Evolutionary conservation across 2,329 filamentous ascomycete species (phyloP), one percentile per base, ranked within the genome.

Genomic region (Verticillium tricorpus): DNA sequence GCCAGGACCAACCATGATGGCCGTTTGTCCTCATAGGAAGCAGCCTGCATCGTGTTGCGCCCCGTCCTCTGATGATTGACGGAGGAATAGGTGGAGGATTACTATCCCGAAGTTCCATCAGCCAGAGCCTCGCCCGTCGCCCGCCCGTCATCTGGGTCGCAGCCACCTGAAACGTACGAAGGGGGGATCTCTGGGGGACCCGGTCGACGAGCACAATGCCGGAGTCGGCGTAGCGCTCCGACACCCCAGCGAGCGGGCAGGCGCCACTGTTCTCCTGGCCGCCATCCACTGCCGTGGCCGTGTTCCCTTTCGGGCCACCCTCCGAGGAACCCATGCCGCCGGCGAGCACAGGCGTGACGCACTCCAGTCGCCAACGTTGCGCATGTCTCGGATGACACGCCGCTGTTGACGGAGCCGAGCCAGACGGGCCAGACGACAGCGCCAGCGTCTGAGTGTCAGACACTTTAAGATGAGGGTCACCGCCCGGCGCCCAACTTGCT

Each of bases 121-220:
- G 12, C 45, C 19, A n/a, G 45, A 50, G n/a, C 45, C 45, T 50
- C 45, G 19, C 45, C 45, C 45, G 45, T 50, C 15, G 12, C 54
- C 22, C 15, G n/a, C 55, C 55, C 32, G 11, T 57, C 55, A 37
- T 57, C 55, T 57, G 55, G 15, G 14, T 57, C 32, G 45, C 32
- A 12, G 32, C 32, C 55, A 57, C 55, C 55, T 57, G 55, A 57
- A 57, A 57, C 55, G 55, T 34, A 35, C 28, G 55, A 57, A 25
- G 31, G 32, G 54, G 31, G 19, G 8, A 19, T 50, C 22, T n/a
- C 45, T 22, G n/a, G 45, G 45, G 45, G 45, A 50, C 45, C 45
- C 45, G 22, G 45, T 50, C 19, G 45, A 22, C 45, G 45, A 50
- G 9, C n/a, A 50, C 45, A 22, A 22, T 57, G 32, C 55, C 31